Percentiles rank a stretch among this genome's conserved stretches.
phyloP scores from a whole-genome alignment of 1,284 basidiomycete genomes.

The Tilletia caries region DNA sequence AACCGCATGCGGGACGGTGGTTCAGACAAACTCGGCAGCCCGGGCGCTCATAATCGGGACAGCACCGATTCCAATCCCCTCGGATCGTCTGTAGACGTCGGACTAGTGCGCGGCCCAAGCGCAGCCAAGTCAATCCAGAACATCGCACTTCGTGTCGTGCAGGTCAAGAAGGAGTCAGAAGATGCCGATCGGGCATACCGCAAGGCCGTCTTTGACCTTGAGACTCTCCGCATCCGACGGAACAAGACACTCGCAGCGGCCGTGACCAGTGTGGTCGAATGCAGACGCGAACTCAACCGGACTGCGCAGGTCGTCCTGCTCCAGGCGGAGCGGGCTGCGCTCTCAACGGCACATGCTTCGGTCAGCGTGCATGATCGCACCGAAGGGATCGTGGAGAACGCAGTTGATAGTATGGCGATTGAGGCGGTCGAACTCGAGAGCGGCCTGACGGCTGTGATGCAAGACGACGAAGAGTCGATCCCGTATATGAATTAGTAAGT shows the following conservation, averaged over 20 bases:
- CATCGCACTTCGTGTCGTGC: slow-evolving; percentile 19
- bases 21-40: not conserved
- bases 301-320: slow-evolving; percentile 57
- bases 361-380: slow-evolving; percentile 41
- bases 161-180: slow-evolving; percentile 44
- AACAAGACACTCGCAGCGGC: slow-evolving; percentile 79
- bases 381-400: slow-evolving; percentile 66
- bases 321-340: slow-evolving; percentile 32
- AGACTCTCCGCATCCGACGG: slow-evolving; percentile 74
- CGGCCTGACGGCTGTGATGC: slow-evolving; percentile 54
- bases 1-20: slow-evolving; percentile 44
- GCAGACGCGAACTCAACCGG: slow-evolving; percentile 70
- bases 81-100: not conserved
- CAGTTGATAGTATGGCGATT: slow-evolving; percentile 67
- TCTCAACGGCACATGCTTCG: slow-evolving; percentile 29
- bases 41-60: not conserved
- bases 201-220: slow-evolving; percentile 84
- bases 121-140: slow-evolving; percentile 23
- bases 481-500: slow-evolving; percentile 68
- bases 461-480: slow-evolving; percentile 63
- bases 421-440: slow-evolving; percentile 62
- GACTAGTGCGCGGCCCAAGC: slow-evolving; percentile 13
- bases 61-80: not conserved
- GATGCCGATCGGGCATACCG: slow-evolving; percentile 82
- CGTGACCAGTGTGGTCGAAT: slow-evolving; percentile 75